Evolutionary conservation across 108 stramenopile genomes (phyloP).

Genomic region (Nitzschia sp.): DNA sequence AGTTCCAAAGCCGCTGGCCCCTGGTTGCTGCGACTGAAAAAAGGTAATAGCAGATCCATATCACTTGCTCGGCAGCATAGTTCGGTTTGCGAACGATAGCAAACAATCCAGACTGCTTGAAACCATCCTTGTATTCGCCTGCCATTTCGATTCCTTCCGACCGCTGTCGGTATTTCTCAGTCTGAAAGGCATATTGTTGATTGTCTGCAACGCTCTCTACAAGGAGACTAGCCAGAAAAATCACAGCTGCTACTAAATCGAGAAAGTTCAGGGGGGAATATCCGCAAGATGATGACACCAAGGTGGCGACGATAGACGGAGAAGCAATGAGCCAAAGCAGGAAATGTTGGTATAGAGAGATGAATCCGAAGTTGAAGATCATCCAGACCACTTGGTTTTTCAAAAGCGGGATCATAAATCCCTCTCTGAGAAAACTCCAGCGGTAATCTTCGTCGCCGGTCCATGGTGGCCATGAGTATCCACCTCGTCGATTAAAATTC

Average conservation of each 20-base stretch:
- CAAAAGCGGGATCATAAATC: slow-evolving; percentile 36
- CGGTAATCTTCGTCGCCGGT: slow-evolving; percentile 81
- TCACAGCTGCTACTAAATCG: slow-evolving; percentile 43
- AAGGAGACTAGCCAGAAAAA: slow-evolving; percentile 46
- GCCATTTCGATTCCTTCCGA: slow-evolving; percentile 9
- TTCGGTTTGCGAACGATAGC: slow-evolving; percentile 81
- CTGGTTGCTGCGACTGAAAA: slow-evolving; percentile 56
- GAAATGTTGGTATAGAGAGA: slow-evolving; percentile 65
- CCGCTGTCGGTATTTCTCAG: slow-evolving; percentile 49
- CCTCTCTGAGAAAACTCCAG: slow-evolving; percentile 58
- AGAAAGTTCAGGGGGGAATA: slow-evolving; percentile 38
- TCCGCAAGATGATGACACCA: slow-evolving; percentile 28
- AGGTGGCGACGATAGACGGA: slow-evolving; percentile 55
- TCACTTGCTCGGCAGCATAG: slow-evolving; percentile 66
- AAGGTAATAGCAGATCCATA: slow-evolving; percentile 67
- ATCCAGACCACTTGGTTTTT: slow-evolving; percentile 49
- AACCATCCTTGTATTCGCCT: slow-evolving; percentile 62
- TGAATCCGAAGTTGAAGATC: slow-evolving; percentile 73
- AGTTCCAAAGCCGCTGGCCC: slow-evolving; percentile 38
- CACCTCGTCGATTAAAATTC: slow-evolving; percentile 79
- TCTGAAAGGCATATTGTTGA: slow-evolving; percentile 74
- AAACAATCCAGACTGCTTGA: slow-evolving; percentile 62
- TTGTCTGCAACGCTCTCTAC: slow-evolving; percentile 76
- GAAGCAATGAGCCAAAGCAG: slow-evolving; percentile 63
- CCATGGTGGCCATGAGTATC: slow-evolving; percentile 66